Evolutionary conservation across 208 protist species (phyloP).

Genomic region (Leishmania amazonensis): DNA sequence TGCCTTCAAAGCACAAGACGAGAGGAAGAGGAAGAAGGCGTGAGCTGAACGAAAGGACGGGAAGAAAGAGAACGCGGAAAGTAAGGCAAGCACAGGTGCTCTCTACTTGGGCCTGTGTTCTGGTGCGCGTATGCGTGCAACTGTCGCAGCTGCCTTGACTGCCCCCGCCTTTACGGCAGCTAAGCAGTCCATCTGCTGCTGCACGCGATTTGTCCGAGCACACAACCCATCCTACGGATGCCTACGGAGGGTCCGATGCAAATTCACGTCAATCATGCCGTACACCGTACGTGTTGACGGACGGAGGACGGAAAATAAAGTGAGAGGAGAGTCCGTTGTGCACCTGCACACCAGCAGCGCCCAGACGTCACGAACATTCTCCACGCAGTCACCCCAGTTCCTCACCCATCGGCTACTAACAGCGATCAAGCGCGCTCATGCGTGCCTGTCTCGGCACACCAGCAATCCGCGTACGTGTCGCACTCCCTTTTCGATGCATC

Average conservation of each 20-base stretch:
- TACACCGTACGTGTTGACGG: not conserved
- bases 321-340: not conserved
- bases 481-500: not conserved
- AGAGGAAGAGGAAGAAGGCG: not conserved
- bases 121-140: slow-evolving; percentile 1
- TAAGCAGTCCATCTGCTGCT: not conserved
- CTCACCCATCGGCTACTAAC: not conserved
- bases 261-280: not conserved
- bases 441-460: not conserved
- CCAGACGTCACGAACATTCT: not conserved
- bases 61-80: not conserved
- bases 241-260: not conserved
- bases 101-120: not conserved
- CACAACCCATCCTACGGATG: not conserved
- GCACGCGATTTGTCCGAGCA: not conserved
- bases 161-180: not conserved
- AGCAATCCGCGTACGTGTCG: not conserved
- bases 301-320: not conserved
- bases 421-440: not conserved
- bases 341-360: not conserved
- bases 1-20: not conserved
- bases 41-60: not conserved
- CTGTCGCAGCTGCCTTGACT: not conserved
- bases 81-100: not conserved
- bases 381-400: not conserved